Conservation (phyloP, 2,329 filamentous ascomycete genomes). For the Fusarium siculi region DNA sequence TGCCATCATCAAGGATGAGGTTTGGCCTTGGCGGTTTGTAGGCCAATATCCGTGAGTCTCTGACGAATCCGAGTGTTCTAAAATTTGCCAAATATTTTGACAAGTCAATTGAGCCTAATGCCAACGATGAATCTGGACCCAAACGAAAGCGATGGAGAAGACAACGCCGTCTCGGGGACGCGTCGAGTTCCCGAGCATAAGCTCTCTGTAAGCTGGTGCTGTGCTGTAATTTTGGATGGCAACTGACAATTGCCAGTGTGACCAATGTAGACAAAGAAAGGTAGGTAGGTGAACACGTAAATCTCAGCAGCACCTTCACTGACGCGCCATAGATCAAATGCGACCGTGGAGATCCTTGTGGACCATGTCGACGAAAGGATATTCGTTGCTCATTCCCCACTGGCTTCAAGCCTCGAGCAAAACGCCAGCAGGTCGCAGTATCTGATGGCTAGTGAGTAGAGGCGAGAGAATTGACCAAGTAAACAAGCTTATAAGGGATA, state of each 20-base stretch:
- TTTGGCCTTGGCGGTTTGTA: background rate
- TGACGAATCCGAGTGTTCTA: background rate
- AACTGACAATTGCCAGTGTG: background rate
- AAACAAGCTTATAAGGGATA: fast-evolving
- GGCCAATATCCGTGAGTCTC: background rate
- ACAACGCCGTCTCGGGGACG: background rate
- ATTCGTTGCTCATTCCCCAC: conserved; percentile 5
- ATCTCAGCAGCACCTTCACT: background rate
- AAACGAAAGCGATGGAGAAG: background rate
- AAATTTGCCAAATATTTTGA: background rate
- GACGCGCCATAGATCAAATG: background rate
- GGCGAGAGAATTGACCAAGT: fast-evolving
- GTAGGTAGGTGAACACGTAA: background rate
- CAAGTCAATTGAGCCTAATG: background rate
- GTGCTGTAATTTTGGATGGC: background rate
- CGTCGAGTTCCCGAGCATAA: conserved; percentile 10
- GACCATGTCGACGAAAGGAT: conserved; percentile 3
- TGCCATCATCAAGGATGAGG: background rate
- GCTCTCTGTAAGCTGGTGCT: conserved; percentile 1
- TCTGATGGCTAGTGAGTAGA: conserved; percentile 6
- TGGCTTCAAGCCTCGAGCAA: conserved; percentile 8
- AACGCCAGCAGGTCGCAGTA: background rate
- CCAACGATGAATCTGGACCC: background rate
- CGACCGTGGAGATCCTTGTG: conserved; percentile 5
- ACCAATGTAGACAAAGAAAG: conserved; percentile 11